Evolutionary conservation across 352 stramenopile species (phyloP), one percentile per base, ranked within the genome.

Genomic region (Phytophthora lateralis): DNA sequence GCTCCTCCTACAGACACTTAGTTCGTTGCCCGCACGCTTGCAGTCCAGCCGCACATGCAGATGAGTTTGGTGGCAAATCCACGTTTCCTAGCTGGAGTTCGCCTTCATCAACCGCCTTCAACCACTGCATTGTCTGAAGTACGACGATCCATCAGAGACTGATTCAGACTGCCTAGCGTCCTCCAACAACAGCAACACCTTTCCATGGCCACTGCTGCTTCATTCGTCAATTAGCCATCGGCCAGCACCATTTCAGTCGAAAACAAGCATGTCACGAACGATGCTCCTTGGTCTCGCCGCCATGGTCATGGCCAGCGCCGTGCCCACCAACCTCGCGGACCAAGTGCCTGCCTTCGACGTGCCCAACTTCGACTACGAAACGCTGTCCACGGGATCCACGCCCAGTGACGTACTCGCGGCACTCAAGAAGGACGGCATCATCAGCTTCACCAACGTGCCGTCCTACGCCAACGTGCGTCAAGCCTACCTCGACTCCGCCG

Each of bases 351-450:
- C 69, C 18, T 90, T 85, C 54, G 49, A 70, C 8, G 58, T 90
- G 4, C 77, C 77, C 12, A 59, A 71, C 26, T 90, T 89, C 55
- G 77, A 89, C 68, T 89, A 84, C 52, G 15, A 55, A 24, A 69
- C 73, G 9, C 66, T 90, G 12, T 51, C 51, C 18, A 60, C 30
- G 18, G 60, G 51, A 63, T 52, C 69, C 56, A 78, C 60, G 39
- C 70, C 78, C 20, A 38, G 57, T n/a, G 39, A 66, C 21, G 52
- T 90, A 43, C 72, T 91, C 46, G 30, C 45, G 2, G 78, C 78
- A 11, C 79, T 93, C 54, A 76, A 88, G 63, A 60, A 66, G 20
- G 78, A 90, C 52, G 84, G 84, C 29, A 91, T 91, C 76, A 62
- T 93, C 49, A 76, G 68, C 38, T 63, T 93, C 41, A 66, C 62